Evolutionary conservation across 148 eudicot species (phyloP), one percentile per base, ranked within the genome.

Genomic region (Amaranthus hypochondriacus): DNA sequence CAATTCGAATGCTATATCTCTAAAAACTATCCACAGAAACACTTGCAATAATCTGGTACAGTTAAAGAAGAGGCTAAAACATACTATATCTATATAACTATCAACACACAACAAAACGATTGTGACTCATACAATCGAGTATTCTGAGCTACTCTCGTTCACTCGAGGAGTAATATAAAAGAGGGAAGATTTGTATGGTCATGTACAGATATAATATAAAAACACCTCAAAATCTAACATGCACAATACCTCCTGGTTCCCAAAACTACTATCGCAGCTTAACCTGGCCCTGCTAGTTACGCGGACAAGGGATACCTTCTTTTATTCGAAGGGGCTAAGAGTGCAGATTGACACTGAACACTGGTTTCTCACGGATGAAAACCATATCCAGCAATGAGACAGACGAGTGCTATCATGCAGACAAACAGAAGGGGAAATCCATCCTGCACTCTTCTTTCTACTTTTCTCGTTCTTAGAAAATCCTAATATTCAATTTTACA

Each of bases 361-460:
- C 47, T 52, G 68, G 61, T 72, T 28, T 67, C 57, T 69, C 79
- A 73, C 66, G 78, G 78, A 71, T 72, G 84, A 72, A 89, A 71
- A 62, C 82, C 81, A 56, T 79, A 87, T 57, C 97, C 97, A 49
- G 88, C 77, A 15, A 82, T 48, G 6, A 87, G 67, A 78, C 91
- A 76, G 64, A 91, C 77, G 50, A 89, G 76, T 54, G 90, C 90
- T 56, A 92, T 92, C 89, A 87, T 86, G 78, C 89, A 88, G 66
- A 92, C 92, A 70, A 88, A 93, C 56, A 91, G 62, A 49, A 89
- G 84, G 3, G 97, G 98, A 75, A 91, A 91, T 64, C 97, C 98
- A 67, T 76, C 87, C 54, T 84, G 89, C 56, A 86, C 84, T 77
- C 70, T 86, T 83, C 81, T 83, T 43, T 74, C 82, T 76, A 75